phyloP scores from a whole-genome alignment of 495 filamentous ascomycete genomes.

The Pyrenula massariospora region DNA sequence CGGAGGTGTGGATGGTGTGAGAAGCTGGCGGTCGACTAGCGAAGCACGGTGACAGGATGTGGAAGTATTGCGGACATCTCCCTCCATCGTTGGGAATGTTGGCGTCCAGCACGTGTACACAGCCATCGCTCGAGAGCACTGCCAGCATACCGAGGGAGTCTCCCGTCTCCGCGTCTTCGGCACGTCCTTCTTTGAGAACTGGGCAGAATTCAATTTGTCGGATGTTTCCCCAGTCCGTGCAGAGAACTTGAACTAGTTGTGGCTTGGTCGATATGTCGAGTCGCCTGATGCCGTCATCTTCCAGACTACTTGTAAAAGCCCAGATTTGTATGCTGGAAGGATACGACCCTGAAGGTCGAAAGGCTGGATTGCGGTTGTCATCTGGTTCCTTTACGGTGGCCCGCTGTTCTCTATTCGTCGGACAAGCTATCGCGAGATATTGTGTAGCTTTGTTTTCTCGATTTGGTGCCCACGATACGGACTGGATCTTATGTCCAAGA shows the following conservation, averaged over 20 bases:
- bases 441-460: slow-evolving; percentile 31
- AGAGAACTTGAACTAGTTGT: slow-evolving; percentile 36
- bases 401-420: slow-evolving; percentile 25
- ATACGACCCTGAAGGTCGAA: slow-evolving; percentile 30
- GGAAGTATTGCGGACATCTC: slow-evolving; percentile 19
- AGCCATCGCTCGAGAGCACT: slow-evolving; percentile 50
- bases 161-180: slow-evolving; percentile 20
- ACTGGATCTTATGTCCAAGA: slow-evolving; percentile 36
- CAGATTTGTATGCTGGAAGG: slow-evolving; percentile 47
- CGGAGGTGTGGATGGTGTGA: slow-evolving; percentile 41
- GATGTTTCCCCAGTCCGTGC: slow-evolving; percentile 51
- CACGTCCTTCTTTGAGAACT: slow-evolving; percentile 24
- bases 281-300: slow-evolving; percentile 12
- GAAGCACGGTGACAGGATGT: slow-evolving; percentile 40
- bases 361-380: slow-evolving; percentile 27
- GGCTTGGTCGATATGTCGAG: slow-evolving; percentile 30
- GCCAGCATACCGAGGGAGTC: slow-evolving; percentile 47
- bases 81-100: slow-evolving; percentile 2
- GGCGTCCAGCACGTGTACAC: slow-evolving; percentile 46
- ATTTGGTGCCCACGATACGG: slow-evolving; percentile 47
- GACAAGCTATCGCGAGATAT: slow-evolving; percentile 40
- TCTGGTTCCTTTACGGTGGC: slow-evolving; percentile 10
- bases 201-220: slow-evolving; percentile 55
- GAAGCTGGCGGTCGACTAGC: slow-evolving; percentile 29
- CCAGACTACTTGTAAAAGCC: slow-evolving; percentile 33